Percentiles rank a stretch among this genome's conserved stretches.
These are phyloP conservation scores for Udeniomyces megalosporus DNA, from an alignment of 768 basidiomycete species.

Conservation along the genomic window DNA sequence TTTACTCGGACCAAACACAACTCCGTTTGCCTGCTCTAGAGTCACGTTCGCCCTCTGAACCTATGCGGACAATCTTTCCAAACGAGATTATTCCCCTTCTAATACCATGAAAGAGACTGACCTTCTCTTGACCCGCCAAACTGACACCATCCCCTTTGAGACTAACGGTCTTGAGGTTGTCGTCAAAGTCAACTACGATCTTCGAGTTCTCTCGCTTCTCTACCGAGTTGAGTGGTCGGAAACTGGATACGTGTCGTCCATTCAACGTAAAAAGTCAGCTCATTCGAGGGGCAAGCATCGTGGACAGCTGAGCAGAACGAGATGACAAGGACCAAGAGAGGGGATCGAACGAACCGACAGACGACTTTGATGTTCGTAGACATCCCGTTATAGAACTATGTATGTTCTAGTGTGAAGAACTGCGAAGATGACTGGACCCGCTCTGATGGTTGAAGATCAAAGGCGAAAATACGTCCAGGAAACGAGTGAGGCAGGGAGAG, in stretches of 20 bases:
- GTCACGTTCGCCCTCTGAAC: too few relatives aligned
- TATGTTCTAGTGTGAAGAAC: background rate
- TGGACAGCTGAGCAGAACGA: background rate
- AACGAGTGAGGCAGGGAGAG: background rate
- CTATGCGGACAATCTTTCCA: too few relatives aligned
- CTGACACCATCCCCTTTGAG: constrained; percentile 29
- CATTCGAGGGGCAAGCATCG: too few relatives aligned
- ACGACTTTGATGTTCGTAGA: constrained; percentile 48
- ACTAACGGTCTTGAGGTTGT: constrained; percentile 66
- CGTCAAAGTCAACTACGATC: constrained; percentile 75
- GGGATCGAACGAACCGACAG: constrained; percentile 60
- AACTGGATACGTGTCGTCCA: too few relatives aligned
- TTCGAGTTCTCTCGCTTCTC: constrained; percentile 75
- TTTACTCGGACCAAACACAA: too few relatives aligned
- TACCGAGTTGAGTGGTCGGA: constrained; percentile 85
- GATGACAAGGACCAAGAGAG: background rate
- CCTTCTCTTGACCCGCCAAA: constrained; percentile 33
- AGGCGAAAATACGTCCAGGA: background rate
- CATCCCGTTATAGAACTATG: background rate
- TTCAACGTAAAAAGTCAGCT: too few relatives aligned
- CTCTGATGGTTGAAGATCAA: too few relatives aligned
- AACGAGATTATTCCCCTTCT: too few relatives aligned
- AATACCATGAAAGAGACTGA: constrained; percentile 22
- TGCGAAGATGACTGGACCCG: background rate
- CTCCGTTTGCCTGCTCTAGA: too few relatives aligned